Percentiles rank a stretch among this genome's conserved stretches.
Conservation (phyloP, 257 asterid genomes). For the Misopates orontium region DNA sequence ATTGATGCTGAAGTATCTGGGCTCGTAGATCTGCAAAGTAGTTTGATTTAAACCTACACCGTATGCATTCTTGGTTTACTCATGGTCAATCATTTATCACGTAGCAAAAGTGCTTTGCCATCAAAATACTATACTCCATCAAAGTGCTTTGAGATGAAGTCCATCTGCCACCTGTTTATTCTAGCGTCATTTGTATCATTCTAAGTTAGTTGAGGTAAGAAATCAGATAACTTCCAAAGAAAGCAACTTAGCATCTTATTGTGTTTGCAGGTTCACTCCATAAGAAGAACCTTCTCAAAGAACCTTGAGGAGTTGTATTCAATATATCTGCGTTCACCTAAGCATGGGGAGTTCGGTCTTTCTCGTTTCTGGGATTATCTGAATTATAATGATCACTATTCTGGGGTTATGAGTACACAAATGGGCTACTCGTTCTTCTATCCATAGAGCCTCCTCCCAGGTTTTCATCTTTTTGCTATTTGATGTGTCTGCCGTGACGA, state of each 20-base stretch:
- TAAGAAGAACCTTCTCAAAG: slow-evolving; percentile 56
- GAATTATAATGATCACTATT: slow-evolving; percentile 65
- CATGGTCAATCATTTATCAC: slow-evolving; percentile 7
- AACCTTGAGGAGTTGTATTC: slow-evolving; percentile 62
- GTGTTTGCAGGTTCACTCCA: slow-evolving; percentile 60
- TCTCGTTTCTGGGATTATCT: slow-evolving; percentile 85
- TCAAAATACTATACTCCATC: background rate
- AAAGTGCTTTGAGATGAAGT: background rate
- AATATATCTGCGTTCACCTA: slow-evolving; percentile 66
- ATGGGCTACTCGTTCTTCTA: slow-evolving; percentile 40
- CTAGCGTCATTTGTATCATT: background rate
- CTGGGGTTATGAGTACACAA: slow-evolving; percentile 46
- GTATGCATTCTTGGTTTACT: background rate
- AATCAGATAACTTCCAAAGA: slow-evolving; percentile 21
- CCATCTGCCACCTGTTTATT: background rate
- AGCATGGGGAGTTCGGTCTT: slow-evolving; percentile 64
- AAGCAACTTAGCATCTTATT: background rate
- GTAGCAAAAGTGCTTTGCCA: background rate
- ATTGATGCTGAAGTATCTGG: slow-evolving; percentile 13
- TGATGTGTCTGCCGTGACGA: no score
- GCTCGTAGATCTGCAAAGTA: background rate
- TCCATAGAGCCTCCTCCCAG: slow-evolving; percentile 22
- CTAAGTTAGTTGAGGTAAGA: slow-evolving; percentile 10
- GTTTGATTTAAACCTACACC: background rate
- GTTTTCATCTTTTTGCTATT: no score